These are phyloP conservation scores for Venustampulla echinocandica DNA, from an alignment of 495 filamentous ascomycete genomes.

Conservation along the genomic window DNA sequence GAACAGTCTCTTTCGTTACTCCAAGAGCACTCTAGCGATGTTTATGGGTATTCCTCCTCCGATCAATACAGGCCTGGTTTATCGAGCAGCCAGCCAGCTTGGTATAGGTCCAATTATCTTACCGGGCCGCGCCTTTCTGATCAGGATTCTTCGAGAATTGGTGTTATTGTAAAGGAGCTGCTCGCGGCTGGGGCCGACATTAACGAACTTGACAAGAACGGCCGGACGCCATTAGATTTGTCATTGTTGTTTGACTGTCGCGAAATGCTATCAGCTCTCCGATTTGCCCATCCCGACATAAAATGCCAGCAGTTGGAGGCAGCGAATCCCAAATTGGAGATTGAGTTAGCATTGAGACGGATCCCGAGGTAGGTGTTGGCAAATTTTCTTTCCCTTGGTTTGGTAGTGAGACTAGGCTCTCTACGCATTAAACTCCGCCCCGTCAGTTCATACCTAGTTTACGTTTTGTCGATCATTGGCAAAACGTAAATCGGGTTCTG, in stretches of 20 bases:
- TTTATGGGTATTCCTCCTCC: background rate
- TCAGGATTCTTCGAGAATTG: background rate
- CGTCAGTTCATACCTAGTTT: no score
- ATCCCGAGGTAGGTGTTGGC: no score
- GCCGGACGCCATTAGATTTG: slow-evolving; percentile 11
- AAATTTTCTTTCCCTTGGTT: no score
- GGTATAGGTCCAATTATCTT: no score
- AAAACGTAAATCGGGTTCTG: no score
- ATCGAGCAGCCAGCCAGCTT: no score
- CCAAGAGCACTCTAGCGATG: background rate
- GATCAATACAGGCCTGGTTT: slow-evolving; percentile 3
- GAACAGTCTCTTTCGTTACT: slow-evolving; percentile 8
- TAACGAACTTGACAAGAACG: slow-evolving; percentile 8
- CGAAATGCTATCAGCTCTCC: slow-evolving; percentile 6
- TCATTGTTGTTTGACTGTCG: slow-evolving; percentile 5
- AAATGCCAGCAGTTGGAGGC: background rate
- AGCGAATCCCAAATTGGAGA: background rate
- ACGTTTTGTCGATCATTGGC: no score
- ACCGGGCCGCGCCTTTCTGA: background rate
- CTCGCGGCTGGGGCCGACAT: slow-evolving; percentile 19
- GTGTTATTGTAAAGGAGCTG: slow-evolving; percentile 10
- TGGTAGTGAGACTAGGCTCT: no score
- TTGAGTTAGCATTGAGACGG: background rate
- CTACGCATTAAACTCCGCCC: no score
- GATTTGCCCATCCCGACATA: background rate